Percentiles rank a stretch among this genome's conserved stretches.
Conservation (phyloP, 2,329 filamentous ascomycete species). For the Exophiala xenobiotica region DNA sequence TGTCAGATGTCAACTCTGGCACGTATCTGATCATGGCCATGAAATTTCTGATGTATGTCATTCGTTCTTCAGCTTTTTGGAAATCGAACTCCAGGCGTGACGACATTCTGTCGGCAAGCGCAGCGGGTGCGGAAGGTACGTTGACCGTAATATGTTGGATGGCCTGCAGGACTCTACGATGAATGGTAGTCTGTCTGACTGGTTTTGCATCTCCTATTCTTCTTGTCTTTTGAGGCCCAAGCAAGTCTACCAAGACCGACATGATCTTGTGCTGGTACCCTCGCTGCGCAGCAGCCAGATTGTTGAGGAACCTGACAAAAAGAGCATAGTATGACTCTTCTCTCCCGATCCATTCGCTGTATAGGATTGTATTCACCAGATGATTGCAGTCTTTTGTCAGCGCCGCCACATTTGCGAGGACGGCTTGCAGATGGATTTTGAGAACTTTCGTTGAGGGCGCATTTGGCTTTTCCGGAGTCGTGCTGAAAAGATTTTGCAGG, state of each 20-base stretch:
- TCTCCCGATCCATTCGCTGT: constrained; percentile 61
- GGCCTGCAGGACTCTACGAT: constrained; percentile 71
- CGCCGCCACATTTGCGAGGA: constrained; percentile 56
- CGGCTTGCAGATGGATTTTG: constrained; percentile 59
- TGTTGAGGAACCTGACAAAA: constrained; percentile 58
- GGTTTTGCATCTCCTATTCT: constrained; percentile 55
- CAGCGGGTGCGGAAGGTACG: constrained; percentile 73
- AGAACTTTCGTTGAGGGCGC: constrained; percentile 54
- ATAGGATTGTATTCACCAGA: constrained; percentile 58
- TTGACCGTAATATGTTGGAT: constrained; percentile 75
- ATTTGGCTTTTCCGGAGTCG: constrained; percentile 48
- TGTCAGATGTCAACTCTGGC: constrained; percentile 72
- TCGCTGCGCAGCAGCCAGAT: constrained; percentile 77
- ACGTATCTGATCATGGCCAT: constrained; percentile 74
- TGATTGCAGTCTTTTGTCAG: constrained; percentile 58
- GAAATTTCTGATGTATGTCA: constrained; percentile 85
- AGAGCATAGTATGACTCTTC: constrained; percentile 59
- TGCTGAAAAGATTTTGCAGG: constrained; percentile 54
- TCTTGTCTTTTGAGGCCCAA: constrained; percentile 59
- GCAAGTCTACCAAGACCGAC: constrained; percentile 76
- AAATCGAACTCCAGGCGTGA: constrained; percentile 73
- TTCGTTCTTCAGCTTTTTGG: constrained; percentile 74
- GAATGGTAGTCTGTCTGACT: constrained; percentile 65
- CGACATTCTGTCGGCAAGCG: constrained; percentile 66
- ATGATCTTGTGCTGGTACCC: constrained; percentile 73